Conservation (phyloP, 2,329 filamentous ascomycete genomes). For the Claviceps humidiphila region DNA sequence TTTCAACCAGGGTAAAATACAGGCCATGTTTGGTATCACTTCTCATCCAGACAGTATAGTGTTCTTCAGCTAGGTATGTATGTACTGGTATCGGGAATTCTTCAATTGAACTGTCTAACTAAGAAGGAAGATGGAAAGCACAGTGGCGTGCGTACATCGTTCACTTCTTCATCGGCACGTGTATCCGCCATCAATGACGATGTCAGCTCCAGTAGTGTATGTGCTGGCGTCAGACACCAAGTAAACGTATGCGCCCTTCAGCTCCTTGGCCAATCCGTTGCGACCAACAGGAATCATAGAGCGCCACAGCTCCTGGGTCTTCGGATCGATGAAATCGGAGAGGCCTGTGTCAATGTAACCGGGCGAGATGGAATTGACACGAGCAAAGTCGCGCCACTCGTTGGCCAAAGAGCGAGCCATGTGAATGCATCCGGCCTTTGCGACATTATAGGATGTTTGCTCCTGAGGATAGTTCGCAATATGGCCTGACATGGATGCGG, state of each 20-base stretch:
- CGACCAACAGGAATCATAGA: conserved; percentile 63
- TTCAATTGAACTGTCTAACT: too few relatives aligned
- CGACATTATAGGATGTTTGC: conserved; percentile 54
- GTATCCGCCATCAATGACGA: conserved; percentile 63
- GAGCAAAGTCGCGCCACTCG: conserved; percentile 56
- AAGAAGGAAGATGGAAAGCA: too few relatives aligned
- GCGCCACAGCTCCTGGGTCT: conserved; percentile 60
- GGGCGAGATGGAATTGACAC: conserved; percentile 52
- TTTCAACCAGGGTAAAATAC: too few relatives aligned
- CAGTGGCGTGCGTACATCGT: too few relatives aligned
- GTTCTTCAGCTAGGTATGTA: too few relatives aligned
- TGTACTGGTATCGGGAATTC: too few relatives aligned
- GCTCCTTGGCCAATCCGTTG: conserved; percentile 53
- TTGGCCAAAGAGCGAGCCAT: conserved; percentile 38
- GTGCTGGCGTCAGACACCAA: conserved; percentile 61
- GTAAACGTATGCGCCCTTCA: conserved; percentile 70
- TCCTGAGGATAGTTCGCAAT: conserved; percentile 59
- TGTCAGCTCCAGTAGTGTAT: conserved; percentile 60
- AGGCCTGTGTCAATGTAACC: conserved; percentile 59
- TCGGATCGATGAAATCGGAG: conserved; percentile 48
- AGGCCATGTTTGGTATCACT: too few relatives aligned
- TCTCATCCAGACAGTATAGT: too few relatives aligned
- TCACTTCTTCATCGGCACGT: conserved; percentile 25
- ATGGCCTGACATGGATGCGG: conserved; percentile 56
- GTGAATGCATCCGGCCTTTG: conserved; percentile 43